Evolutionary conservation across 2,329 filamentous ascomycete species (phyloP).

Genomic region (Microascus cirrosus): DNA sequence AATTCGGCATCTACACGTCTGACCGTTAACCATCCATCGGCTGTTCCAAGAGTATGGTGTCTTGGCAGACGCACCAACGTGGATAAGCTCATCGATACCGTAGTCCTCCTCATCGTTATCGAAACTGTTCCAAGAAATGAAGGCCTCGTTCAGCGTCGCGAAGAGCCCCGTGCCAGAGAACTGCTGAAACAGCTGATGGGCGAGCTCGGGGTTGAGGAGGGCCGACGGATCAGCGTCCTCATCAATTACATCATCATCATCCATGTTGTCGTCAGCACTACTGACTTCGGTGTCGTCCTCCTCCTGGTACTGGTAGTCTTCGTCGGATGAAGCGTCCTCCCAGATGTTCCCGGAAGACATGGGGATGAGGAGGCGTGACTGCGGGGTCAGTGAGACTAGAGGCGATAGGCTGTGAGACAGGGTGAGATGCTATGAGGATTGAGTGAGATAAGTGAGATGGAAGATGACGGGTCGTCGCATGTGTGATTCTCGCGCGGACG

Average conservation of each 20-base stretch:
- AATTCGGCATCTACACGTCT: neutral
- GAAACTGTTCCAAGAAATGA: slow-evolving; percentile 12
- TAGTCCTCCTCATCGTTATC: slow-evolving; percentile 13
- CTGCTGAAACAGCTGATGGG: slow-evolving; percentile 1
- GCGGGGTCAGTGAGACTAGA: neutral
- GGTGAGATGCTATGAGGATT: neutral
- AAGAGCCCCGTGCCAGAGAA: neutral
- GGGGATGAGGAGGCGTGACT: neutral
- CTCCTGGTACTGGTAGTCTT: slow-evolving; percentile 5
- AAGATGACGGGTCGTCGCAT: neutral
- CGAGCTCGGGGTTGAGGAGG: neutral
- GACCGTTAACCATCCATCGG: neutral
- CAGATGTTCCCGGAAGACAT: neutral
- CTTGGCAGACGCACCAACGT: neutral
- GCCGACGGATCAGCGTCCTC: slow-evolving; percentile 9
- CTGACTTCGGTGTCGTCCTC: slow-evolving; percentile 12
- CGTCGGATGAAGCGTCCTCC: neutral
- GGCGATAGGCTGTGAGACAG: neutral
- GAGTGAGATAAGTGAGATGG: neutral
- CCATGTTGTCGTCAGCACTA: slow-evolving; percentile 17
- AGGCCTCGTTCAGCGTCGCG: slow-evolving; percentile 2
- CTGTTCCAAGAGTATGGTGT: neutral
- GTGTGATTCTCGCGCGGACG: neutral
- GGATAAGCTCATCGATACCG: neutral
- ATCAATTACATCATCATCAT: slow-evolving; percentile 14